Percentiles rank a stretch among this genome's conserved stretches.
These are phyloP conservation scores for Talaromyces funiculosus DNA, from an alignment of 2,329 filamentous ascomycete species.

Conservation along the genomic window DNA sequence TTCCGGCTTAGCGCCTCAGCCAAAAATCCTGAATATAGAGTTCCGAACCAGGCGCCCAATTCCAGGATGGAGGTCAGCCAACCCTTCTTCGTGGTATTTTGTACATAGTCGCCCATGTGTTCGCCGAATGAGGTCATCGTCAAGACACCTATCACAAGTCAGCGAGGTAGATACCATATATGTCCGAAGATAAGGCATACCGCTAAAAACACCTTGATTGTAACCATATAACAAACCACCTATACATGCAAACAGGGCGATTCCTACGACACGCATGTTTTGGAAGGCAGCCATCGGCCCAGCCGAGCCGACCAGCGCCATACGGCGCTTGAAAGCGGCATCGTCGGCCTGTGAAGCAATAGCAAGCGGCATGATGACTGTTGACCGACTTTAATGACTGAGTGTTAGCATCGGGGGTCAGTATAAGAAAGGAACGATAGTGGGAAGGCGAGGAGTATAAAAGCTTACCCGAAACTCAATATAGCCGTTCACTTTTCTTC, in stretches of 20 bases:
- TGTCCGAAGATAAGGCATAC: not conserved
- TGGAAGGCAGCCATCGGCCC: slow-evolving; percentile 52
- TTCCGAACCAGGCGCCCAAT: slow-evolving; percentile 71
- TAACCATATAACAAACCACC: slow-evolving; percentile 43
- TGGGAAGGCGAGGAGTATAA: not conserved
- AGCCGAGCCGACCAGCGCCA: slow-evolving; percentile 50
- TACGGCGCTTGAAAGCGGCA: slow-evolving; percentile 49
- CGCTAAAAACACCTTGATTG: slow-evolving; percentile 23
- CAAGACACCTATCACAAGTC: slow-evolving; percentile 15
- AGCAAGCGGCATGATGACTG: slow-evolving; percentile 7
- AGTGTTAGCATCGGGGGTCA: not conserved
- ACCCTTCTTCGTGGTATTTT: slow-evolving; percentile 22
- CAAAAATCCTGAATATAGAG: slow-evolving; percentile 64
- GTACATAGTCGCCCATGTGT: slow-evolving; percentile 22
- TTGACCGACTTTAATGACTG: not conserved
- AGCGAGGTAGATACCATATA: not conserved
- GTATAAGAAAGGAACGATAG: not conserved
- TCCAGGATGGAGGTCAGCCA: slow-evolving; percentile 57
- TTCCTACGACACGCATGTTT: slow-evolving; percentile 57
- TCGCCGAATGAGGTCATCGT: slow-evolving; percentile 15
- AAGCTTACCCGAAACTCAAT: not conserved
- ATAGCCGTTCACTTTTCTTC: not conserved
- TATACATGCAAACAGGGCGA: slow-evolving; percentile 58
- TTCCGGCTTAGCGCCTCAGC: slow-evolving; percentile 66
- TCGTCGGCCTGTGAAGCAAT: slow-evolving; percentile 31